phyloP scores from a whole-genome alignment of 2,329 filamentous ascomycete species.

The Aureobasidium sp. region DNA sequence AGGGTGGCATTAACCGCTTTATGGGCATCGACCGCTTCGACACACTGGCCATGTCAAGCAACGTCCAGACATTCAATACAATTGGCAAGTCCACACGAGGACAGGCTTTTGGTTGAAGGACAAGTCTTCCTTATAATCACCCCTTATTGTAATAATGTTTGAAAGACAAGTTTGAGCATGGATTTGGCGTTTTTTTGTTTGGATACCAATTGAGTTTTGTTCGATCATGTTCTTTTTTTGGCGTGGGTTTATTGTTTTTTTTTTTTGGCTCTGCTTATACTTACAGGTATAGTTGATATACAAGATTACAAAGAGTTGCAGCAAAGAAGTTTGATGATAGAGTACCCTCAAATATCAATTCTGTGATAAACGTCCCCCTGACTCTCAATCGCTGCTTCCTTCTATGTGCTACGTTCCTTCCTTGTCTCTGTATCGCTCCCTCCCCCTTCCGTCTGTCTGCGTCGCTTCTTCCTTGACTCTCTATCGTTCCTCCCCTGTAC shows the following conservation, averaged over 20 bases:
- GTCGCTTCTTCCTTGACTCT: too few relatives aligned
- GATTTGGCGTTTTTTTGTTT: neutral
- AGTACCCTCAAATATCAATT: too few relatives aligned
- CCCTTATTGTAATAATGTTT: neutral
- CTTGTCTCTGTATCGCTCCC: too few relatives aligned
- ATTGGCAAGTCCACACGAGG: conserved; percentile 24
- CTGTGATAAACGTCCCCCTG: too few relatives aligned
- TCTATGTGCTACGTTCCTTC: too few relatives aligned
- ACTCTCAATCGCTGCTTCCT: too few relatives aligned
- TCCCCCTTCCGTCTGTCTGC: too few relatives aligned
- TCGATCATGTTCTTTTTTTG: neutral
- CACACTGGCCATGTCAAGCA: conserved; percentile 30
- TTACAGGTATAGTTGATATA: neutral
- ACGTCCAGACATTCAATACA: conserved; percentile 34
- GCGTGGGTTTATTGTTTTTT: neutral
- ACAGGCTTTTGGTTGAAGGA: conserved; percentile 1
- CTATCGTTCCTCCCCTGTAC: too few relatives aligned
- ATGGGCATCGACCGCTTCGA: conserved; percentile 42
- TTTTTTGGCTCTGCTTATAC: neutral
- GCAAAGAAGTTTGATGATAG: too few relatives aligned
- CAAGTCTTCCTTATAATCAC: neutral
- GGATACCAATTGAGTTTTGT: neutral
- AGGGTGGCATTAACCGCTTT: conserved; percentile 16
- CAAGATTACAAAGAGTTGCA: neutral
- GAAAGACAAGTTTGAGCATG: neutral